phyloP scores from a whole-genome alignment of 768 basidiomycete species.

The Clitopilus passeckerianus region DNA sequence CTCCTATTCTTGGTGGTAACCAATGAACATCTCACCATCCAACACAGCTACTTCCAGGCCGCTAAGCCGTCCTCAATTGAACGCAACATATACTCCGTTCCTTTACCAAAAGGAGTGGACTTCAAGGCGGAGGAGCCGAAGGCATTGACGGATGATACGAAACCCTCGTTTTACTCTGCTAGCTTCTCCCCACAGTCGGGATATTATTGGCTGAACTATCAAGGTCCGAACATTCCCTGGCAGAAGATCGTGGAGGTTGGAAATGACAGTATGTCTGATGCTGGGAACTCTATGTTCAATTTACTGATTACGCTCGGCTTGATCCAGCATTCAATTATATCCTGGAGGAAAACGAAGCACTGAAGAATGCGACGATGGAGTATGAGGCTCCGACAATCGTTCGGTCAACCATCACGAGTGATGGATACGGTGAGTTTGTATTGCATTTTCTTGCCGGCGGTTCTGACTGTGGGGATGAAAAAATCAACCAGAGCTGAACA shows the following conservation, averaged over 20 bases:
- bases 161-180: constrained; percentile 56
- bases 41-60: constrained; percentile 80
- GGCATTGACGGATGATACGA: constrained; percentile 47
- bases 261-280: constrained; percentile 26
- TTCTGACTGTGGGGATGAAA: no score
- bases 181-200: constrained; percentile 83
- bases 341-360: constrained; percentile 64
- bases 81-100: constrained; percentile 78
- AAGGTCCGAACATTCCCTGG: constrained; percentile 83
- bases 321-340: constrained; percentile 56
- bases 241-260: constrained; percentile 68
- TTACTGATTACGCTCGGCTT: neutral
- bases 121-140: constrained; percentile 32
- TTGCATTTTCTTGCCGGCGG: constrained; percentile 5
- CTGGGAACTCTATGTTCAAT: neutral
- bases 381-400: constrained; percentile 71
- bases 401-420: constrained; percentile 69
- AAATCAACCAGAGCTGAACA: constrained; percentile 68
- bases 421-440: constrained; percentile 66
- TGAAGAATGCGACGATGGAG: constrained; percentile 58
- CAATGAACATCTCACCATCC: constrained; percentile 7
- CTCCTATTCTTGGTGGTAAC: constrained; percentile 2
- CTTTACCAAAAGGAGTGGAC: constrained; percentile 51
- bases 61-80: constrained; percentile 79
- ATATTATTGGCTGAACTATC: constrained; percentile 77